Evolutionary conservation across 1,139 yeast species (phyloP).

Genomic region (Nadsonia commutata): DNA sequence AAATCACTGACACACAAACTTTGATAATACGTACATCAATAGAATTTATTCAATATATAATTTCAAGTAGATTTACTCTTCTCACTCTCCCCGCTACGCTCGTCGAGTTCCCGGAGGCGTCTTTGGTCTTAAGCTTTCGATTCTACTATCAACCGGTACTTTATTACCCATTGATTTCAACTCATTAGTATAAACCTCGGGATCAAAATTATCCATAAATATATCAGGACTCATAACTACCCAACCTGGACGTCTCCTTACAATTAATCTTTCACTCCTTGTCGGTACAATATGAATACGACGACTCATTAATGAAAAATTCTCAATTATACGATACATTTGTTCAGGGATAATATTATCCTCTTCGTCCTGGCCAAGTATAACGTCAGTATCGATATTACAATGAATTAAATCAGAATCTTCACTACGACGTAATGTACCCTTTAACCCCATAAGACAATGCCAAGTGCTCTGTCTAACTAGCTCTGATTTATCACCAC

Average conservation of each 20-base stretch:
- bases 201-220: conserved; percentile 52
- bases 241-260: conserved; percentile 43
- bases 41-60: no score
- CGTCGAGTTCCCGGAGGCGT: conserved; percentile 42
- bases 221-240: conserved; percentile 79
- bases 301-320: conserved; percentile 68
- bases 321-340: conserved; percentile 75
- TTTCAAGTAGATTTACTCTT: no score
- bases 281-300: conserved; percentile 76
- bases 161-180: conserved; percentile 30
- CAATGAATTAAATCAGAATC: conserved; percentile 82
- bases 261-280: conserved; percentile 2
- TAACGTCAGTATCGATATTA: conserved; percentile 79
- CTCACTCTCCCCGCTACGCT: neutral
- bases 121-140: conserved; percentile 70
- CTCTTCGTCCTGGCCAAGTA: conserved; percentile 32
- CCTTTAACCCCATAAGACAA: conserved; percentile 95
- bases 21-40: neutral
- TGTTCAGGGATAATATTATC: conserved; percentile 54
- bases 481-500: neutral
- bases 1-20: no score
- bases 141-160: conserved; percentile 55
- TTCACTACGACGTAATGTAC: conserved; percentile 75
- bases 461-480: conserved; percentile 45
- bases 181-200: conserved; percentile 30